Percentiles rank a stretch among this genome's conserved stretches.
These are phyloP conservation scores for Moricandia arvensis DNA, from an alignment of 345 rosid species.

Conservation along the genomic window DNA sequence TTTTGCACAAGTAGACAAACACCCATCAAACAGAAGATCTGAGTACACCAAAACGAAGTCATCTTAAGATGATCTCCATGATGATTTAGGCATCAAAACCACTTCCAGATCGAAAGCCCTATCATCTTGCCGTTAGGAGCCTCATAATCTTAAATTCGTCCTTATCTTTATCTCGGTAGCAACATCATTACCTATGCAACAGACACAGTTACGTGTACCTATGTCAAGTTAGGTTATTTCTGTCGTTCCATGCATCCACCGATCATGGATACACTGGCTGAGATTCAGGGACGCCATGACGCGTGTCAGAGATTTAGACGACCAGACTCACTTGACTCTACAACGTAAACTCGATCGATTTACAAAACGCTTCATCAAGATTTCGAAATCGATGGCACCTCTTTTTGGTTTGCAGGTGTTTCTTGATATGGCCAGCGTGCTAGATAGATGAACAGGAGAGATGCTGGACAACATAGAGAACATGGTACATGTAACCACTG, in stretches of 20 bases:
- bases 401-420: slow-evolving; percentile 59
- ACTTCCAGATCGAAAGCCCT: too few species aligned
- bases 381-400: too few species aligned
- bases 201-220: not conserved
- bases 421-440: slow-evolving; percentile 91
- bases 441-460: slow-evolving; percentile 96
- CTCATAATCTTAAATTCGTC: too few species aligned
- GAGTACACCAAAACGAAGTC: too few species aligned
- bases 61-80: too few species aligned
- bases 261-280: slow-evolving; percentile 93
- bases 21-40: too few species aligned
- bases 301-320: slow-evolving; percentile 86
- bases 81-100: too few species aligned
- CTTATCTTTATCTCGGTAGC: too few species aligned
- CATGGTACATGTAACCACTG: slow-evolving; percentile 63
- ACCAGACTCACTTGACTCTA: slow-evolving; percentile 78
- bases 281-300: slow-evolving; percentile 98
- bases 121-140: too few species aligned
- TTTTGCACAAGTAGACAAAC: too few species aligned
- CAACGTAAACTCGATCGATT: slow-evolving; percentile 59
- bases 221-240: not conserved
- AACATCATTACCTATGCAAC: not conserved
- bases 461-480: slow-evolving; percentile 93
- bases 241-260: slow-evolving; percentile 33
- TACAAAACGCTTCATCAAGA: too few species aligned